phyloP scores from a whole-genome alignment of 192 early-diverging fungal genomes.

The Paraglomus occultum region DNA sequence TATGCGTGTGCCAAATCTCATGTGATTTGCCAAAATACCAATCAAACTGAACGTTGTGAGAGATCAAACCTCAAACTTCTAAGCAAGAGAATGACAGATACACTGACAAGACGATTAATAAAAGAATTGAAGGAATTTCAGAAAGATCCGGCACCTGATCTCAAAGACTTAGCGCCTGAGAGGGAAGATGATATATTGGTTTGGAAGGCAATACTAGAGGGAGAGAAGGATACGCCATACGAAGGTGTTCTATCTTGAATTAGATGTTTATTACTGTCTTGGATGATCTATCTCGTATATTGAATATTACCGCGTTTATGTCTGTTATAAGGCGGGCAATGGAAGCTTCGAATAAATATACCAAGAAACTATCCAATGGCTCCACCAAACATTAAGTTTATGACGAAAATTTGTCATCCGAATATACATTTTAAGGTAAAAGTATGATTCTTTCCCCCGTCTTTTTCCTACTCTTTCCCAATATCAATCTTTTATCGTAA shows the following conservation, averaged over 20 bases:
- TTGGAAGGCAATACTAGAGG: conserved; percentile 69
- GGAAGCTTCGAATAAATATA: conserved; percentile 66
- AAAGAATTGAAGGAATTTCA: conserved; percentile 61
- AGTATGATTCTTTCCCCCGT: background rate
- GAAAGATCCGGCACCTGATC: conserved; percentile 53
- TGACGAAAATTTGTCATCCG: conserved; percentile 82
- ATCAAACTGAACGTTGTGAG: too few relatives aligned
- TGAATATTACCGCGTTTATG: too few relatives aligned
- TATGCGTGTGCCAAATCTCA: too few relatives aligned
- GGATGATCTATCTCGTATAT: background rate
- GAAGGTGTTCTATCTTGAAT: conserved; percentile 48
- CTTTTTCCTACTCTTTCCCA: background rate
- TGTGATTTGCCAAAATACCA: too few relatives aligned
- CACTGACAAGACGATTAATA: conserved; percentile 55
- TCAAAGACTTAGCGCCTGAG: conserved; percentile 57
- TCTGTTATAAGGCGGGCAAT: conserved; percentile 74
- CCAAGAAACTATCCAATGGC: conserved; percentile 75
- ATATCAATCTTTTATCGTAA: background rate
- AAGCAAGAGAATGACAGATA: conserved; percentile 48
- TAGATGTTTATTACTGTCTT: background rate
- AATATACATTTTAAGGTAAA: conserved; percentile 92
- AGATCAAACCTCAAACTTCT: conserved; percentile 1
- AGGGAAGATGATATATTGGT: conserved; percentile 65
- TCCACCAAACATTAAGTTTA: conserved; percentile 73
- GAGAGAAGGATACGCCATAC: conserved; percentile 66